Base-by-base conservation (phyloP, 805 yeast genomes). In the Kuraishia piskuri region DNA sequence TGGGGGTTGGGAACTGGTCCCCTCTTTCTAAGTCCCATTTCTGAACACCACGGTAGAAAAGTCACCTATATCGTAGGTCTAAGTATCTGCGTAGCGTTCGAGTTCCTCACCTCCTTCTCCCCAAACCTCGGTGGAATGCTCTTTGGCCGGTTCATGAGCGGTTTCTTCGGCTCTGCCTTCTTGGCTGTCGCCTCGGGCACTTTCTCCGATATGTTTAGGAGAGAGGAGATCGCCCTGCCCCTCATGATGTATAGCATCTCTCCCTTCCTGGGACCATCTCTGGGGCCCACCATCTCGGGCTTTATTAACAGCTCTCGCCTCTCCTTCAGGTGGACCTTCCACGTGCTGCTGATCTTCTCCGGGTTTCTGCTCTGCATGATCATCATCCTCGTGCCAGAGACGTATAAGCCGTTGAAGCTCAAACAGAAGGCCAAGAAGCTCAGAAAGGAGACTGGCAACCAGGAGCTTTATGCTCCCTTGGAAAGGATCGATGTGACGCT, bases 171-270 rank as follows among this genome's bases (percentile, higher is more conserved):
- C 3, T 83, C 89, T 51, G 84, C 88, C 2, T 86, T 90, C 46
- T 70, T 88, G 58, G 80, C 85, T 56, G 84, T 86, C 31, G 89
- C 90, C 9, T 90, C 91, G 37, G 95, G 94, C 21, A 76, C 87
- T 0, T 71, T 88, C 48, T 82, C 89, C 10, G 96, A 88, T 65
- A 73, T 87, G 54, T 88, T 82, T 72, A 71, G 71, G 20, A 81
- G 82, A 54, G 67, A 73, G 52, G 77, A 81, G 46, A 79, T 90
- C 53, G 88, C 88, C 31, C 68, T 76, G 9, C 90, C 94, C 1
- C 77, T 88, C 79, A 79, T 88, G 2, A 67, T 84, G 3, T 86
- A 78, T 60, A 75, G 88, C 0, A 69, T 84, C 19, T 75, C 83
- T 2, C 88, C 94, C 24, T 84, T 88, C 59, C 73, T 84, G 64